These are phyloP conservation scores for Nicotiana otophora DNA, from an alignment of 257 asterid genomes.

Conservation along the genomic window DNA sequence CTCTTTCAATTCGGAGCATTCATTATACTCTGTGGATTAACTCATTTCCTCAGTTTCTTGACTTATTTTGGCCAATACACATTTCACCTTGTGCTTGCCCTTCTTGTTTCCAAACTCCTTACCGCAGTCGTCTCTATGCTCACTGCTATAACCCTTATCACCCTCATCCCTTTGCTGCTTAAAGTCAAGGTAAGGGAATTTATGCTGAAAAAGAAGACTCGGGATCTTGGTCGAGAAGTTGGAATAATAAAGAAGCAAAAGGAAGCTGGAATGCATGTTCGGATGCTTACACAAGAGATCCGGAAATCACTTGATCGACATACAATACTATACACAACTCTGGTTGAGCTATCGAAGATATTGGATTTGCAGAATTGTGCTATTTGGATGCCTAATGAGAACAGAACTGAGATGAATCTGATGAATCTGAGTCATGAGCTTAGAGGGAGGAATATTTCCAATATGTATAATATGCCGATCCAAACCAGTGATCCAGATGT, in stretches of 20 bases:
- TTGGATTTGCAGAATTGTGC: slow-evolving; percentile 73
- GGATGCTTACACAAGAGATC: slow-evolving; percentile 93
- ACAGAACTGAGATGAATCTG: slow-evolving; percentile 60
- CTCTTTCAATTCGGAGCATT: slow-evolving; percentile 76
- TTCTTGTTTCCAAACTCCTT: slow-evolving; percentile 70
- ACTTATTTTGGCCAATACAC: slow-evolving; percentile 85
- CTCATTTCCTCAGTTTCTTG: slow-evolving; percentile 89
- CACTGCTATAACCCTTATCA: slow-evolving; percentile 72
- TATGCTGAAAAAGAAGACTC: slow-evolving; percentile 68
- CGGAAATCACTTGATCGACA: slow-evolving; percentile 90
- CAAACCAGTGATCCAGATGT: slow-evolving; percentile 58
- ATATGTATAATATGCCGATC: slow-evolving; percentile 22
- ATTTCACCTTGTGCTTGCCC: slow-evolving; percentile 74
- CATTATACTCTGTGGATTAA: slow-evolving; percentile 92
- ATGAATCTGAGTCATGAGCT: slow-evolving; percentile 68
- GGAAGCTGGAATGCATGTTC: slow-evolving; percentile 79
- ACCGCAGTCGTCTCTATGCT: slow-evolving; percentile 86
- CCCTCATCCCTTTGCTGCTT: slow-evolving; percentile 75
- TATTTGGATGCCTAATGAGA: slow-evolving; percentile 87
- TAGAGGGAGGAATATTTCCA: slow-evolving; percentile 38
- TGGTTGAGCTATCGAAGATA: slow-evolving; percentile 83
- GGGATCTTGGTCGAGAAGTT: slow-evolving; percentile 88
- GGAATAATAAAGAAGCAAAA: slow-evolving; percentile 58
- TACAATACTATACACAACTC: slow-evolving; percentile 70
- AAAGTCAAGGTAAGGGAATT: slow-evolving; percentile 74